Conservation (phyloP, 768 basidiomycete genomes). For the Hericium alpestre region DNA sequence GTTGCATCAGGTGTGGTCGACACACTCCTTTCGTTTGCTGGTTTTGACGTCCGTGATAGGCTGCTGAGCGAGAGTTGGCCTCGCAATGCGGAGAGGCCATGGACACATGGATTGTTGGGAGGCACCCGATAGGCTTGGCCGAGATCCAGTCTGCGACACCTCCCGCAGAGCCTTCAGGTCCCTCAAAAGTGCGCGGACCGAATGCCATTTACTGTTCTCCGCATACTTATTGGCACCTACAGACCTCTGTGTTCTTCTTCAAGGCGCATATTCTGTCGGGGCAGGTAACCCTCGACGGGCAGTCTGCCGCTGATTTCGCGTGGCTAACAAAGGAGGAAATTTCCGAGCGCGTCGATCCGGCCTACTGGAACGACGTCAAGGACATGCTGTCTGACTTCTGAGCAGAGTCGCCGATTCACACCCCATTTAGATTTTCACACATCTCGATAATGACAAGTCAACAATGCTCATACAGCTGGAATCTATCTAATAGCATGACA, state of each 20-base stretch:
- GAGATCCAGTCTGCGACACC: slow-evolving; percentile 29
- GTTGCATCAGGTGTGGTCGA: slow-evolving; percentile 58
- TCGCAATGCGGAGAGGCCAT: slow-evolving; percentile 70
- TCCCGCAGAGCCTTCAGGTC: slow-evolving; percentile 12
- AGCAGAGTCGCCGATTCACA: background rate
- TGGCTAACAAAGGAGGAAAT: slow-evolving; percentile 96
- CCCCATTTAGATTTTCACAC: no score
- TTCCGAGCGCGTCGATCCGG: slow-evolving; percentile 46
- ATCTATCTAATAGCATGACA: no score
- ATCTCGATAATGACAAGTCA: no score
- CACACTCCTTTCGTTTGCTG: slow-evolving; percentile 1
- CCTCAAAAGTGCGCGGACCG: slow-evolving; percentile 9
- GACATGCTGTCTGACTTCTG: slow-evolving; percentile 68
- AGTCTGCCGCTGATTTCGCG: slow-evolving; percentile 62
- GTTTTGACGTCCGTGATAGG: slow-evolving; percentile 30
- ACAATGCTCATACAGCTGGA: no score
- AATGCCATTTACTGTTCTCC: background rate
- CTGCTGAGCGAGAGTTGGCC: slow-evolving; percentile 61
- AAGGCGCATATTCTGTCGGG: slow-evolving; percentile 91
- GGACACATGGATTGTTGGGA: slow-evolving; percentile 92
- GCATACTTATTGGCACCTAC: background rate
- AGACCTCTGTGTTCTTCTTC: slow-evolving; percentile 82
- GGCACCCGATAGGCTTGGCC: slow-evolving; percentile 76
- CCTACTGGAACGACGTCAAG: slow-evolving; percentile 71
- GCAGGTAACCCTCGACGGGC: slow-evolving; percentile 53